Percentiles rank a stretch among this genome's conserved stretches.
phyloP scores from a whole-genome alignment of 2,329 filamentous ascomycete genomes.

The Penicillium sp. region DNA sequence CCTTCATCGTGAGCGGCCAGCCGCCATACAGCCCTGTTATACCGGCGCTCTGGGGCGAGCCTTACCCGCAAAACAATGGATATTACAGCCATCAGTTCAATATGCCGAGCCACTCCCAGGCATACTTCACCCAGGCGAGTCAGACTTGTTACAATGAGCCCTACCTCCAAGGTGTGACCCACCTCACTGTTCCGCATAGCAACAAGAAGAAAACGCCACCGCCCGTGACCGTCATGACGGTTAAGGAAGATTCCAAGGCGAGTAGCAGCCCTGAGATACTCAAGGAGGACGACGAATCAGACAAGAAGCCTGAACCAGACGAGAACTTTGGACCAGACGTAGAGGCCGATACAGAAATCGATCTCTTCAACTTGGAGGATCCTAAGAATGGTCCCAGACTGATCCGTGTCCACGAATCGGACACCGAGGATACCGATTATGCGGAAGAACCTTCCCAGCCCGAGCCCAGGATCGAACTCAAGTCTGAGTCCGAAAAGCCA shows the following conservation, averaged over 20 bases:
- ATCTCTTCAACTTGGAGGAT: not conserved
- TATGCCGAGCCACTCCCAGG: not conserved
- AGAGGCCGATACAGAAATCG: not conserved
- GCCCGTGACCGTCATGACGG: not conserved
- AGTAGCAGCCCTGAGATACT: not conserved
- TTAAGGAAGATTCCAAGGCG: not conserved
- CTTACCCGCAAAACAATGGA: not conserved
- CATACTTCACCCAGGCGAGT: not conserved
- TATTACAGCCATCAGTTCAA: not conserved
- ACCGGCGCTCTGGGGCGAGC: not conserved
- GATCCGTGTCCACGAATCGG: constrained; percentile 1
- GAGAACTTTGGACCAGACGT: not conserved
- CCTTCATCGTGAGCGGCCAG: constrained; percentile 10
- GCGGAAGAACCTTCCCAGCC: not conserved
- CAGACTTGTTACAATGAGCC: not conserved
- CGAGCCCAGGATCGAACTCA: too few species aligned
- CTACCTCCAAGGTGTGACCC: not conserved
- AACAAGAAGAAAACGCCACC: not conserved
- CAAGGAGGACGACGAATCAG: not conserved
- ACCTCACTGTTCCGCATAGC: not conserved
- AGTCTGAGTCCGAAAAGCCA: not conserved
- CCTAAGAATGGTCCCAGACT: constrained; percentile 4
- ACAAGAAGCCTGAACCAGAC: not conserved
- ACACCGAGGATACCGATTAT: not conserved
- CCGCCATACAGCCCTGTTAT: not conserved